Percentiles rank a stretch among this genome's conserved stretches.
Conservation (phyloP, 2,329 filamentous ascomycete genomes). For the Paradendryphiella salina region DNA sequence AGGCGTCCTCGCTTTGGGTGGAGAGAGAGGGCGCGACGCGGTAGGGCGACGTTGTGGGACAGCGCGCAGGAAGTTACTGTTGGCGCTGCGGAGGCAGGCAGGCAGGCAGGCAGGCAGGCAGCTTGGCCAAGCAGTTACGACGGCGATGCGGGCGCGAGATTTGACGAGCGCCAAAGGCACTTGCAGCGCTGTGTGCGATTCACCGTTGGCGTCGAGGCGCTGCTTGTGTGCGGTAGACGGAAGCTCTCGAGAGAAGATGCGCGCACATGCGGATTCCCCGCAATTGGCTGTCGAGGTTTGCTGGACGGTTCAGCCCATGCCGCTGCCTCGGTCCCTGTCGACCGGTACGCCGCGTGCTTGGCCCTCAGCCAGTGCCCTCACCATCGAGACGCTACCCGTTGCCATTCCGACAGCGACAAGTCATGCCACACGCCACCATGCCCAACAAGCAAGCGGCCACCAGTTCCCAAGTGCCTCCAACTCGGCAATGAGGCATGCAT, state of each 20-base stretch:
- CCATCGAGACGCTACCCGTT: slow-evolving; percentile 5
- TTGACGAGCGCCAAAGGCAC: slow-evolving; percentile 11
- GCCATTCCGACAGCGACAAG: slow-evolving; percentile 6
- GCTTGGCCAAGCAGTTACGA: not conserved
- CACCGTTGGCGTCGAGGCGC: slow-evolving; percentile 9
- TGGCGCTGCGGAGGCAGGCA: slow-evolving; percentile 8
- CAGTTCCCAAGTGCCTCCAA: slow-evolving; percentile 14
- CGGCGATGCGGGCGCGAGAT: slow-evolving; percentile 7
- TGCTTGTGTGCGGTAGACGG: slow-evolving; percentile 18
- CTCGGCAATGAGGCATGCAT: slow-evolving; percentile 31
- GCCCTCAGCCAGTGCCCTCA: slow-evolving; percentile 1
- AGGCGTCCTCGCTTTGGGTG: slow-evolving; percentile 16
- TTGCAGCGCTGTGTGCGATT: slow-evolving; percentile 5
- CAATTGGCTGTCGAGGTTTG: slow-evolving; percentile 34
- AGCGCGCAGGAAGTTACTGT: slow-evolving; percentile 2
- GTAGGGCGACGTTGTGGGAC: slow-evolving; percentile 29
- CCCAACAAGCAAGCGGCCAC: slow-evolving; percentile 25
- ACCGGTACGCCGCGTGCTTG: slow-evolving; percentile 17
- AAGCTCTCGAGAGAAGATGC: slow-evolving; percentile 12
- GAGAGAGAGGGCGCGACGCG: slow-evolving; percentile 22
- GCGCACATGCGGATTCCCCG: slow-evolving; percentile 30
- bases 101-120: too few species aligned
- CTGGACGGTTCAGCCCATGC: slow-evolving; percentile 16
- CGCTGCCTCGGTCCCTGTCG: slow-evolving; percentile 21
- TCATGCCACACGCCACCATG: slow-evolving; percentile 15